Percentiles rank a stretch among this genome's conserved stretches.
phyloP scores from a whole-genome alignment of 441 rosid genomes.

The Eutrema salsugineum region DNA sequence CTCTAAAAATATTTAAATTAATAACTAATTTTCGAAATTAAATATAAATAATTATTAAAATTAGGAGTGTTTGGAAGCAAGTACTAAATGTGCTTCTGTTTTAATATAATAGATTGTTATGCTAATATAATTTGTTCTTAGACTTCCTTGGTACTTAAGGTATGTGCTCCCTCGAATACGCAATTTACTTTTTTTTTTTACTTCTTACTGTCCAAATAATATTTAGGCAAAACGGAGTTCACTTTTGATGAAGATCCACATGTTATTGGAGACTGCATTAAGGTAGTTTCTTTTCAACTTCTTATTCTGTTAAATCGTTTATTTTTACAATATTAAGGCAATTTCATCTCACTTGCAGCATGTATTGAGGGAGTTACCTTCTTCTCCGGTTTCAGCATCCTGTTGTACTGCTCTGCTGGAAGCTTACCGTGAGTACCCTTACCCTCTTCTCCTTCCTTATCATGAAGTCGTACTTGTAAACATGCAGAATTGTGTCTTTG shows the following conservation, averaged over 20 bases:
- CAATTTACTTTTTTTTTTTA: background rate
- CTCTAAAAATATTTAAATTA: no score
- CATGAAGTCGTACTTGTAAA: background rate
- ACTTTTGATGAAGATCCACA: slow-evolving; percentile 91
- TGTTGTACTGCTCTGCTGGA: slow-evolving; percentile 96
- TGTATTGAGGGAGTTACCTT: slow-evolving; percentile 95
- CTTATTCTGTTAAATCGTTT: slow-evolving; percentile 16
- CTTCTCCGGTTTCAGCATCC: slow-evolving; percentile 96
- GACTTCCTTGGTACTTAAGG: background rate
- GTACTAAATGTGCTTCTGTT: no score
- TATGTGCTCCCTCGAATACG: background rate
- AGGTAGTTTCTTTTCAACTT: slow-evolving; percentile 49
- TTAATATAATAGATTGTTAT: no score
- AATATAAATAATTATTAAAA: no score
- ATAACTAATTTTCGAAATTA: no score
- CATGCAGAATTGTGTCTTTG: background rate
- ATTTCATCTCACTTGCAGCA: slow-evolving; percentile 57
- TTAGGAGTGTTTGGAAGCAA: no score
- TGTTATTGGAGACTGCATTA: slow-evolving; percentile 97
- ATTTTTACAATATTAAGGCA: slow-evolving; percentile 18
- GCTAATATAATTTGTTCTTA: slow-evolving; percentile 6
- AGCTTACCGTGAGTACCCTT: slow-evolving; percentile 76
- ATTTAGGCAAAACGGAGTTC: slow-evolving; percentile 82
- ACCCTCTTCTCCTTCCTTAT: slow-evolving; percentile 7
- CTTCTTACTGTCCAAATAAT: slow-evolving; percentile 8